Evolutionary conservation across 352 stramenopile species (phyloP).

Genomic region (Phytophthora sojae): DNA sequence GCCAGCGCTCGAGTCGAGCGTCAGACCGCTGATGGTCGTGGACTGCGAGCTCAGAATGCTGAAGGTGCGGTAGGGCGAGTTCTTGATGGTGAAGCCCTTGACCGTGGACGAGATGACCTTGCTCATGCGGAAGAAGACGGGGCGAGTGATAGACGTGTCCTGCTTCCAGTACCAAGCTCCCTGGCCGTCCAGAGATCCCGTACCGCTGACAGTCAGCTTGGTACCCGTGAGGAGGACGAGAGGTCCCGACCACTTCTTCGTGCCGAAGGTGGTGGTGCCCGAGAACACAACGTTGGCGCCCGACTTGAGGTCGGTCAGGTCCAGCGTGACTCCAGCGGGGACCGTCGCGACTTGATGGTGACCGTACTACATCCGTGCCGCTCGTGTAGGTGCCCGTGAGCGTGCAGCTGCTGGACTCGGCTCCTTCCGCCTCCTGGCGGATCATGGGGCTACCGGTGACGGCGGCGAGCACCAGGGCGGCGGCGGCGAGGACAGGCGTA

Average conservation of each 20-base stretch:
- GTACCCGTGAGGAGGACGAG: constrained; percentile 40
- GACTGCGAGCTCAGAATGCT: constrained; percentile 2
- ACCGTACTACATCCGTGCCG: constrained; percentile 32
- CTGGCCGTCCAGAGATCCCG: constrained; percentile 46
- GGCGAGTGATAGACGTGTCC: constrained; percentile 33
- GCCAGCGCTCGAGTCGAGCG: neutral
- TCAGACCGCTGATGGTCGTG: constrained; percentile 1
- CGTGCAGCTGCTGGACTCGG: constrained; percentile 33
- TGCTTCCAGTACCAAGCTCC: constrained; percentile 53
- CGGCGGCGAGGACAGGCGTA: constrained; percentile 2
- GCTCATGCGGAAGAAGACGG: constrained; percentile 39
- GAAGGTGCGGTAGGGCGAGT: constrained; percentile 2
- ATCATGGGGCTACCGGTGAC: constrained; percentile 29
- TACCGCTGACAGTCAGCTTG: constrained; percentile 34
- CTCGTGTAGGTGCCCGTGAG: constrained; percentile 44
- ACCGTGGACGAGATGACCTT: constrained; percentile 35
- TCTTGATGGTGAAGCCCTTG: constrained; percentile 12
- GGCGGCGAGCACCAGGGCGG: constrained; percentile 4
- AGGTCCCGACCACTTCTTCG: constrained; percentile 42
- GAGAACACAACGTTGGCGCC: constrained; percentile 44
- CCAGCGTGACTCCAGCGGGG: constrained; percentile 44
- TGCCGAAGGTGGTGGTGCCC: constrained; percentile 47
- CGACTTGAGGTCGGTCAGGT: constrained; percentile 39
- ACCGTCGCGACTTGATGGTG: constrained; percentile 34
- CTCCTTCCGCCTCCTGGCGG: constrained; percentile 20